phyloP scores from a whole-genome alignment of 2,329 filamentous ascomycete genomes.

The Aspergillus pseudoviridinutans region DNA sequence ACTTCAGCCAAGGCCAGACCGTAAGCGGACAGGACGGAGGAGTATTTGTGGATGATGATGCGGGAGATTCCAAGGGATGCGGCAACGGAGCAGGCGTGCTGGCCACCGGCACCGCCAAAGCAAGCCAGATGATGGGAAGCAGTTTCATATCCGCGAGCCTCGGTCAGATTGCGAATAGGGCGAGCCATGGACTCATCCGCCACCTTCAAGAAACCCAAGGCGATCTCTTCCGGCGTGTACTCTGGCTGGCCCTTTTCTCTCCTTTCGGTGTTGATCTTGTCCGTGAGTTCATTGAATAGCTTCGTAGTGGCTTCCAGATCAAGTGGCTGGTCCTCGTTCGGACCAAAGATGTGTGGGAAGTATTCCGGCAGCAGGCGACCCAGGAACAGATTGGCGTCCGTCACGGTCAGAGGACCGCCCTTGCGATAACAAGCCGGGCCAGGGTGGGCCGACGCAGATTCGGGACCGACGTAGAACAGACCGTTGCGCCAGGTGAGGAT shows the following conservation, averaged over 20 bases:
- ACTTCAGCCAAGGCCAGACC: slow-evolving; percentile 92
- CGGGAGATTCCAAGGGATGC: slow-evolving; percentile 78
- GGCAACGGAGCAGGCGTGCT: slow-evolving; percentile 88
- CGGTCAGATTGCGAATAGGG: slow-evolving; percentile 84
- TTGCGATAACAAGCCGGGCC: slow-evolving; percentile 92
- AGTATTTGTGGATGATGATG: slow-evolving; percentile 84
- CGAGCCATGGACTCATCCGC: slow-evolving; percentile 49
- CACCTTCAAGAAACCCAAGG: slow-evolving; percentile 40
- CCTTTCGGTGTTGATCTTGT: slow-evolving; percentile 53
- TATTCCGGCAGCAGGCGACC: slow-evolving; percentile 84
- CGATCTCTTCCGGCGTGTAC: slow-evolving; percentile 48
- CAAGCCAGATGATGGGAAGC: slow-evolving; percentile 86
- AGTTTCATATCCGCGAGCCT: slow-evolving; percentile 88
- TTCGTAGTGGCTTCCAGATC: slow-evolving; percentile 72
- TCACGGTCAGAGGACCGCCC: slow-evolving; percentile 83
- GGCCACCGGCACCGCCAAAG: slow-evolving; percentile 87
- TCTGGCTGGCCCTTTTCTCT: slow-evolving; percentile 42
- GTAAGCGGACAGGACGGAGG: slow-evolving; percentile 86
- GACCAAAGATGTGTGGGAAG: slow-evolving; percentile 94
- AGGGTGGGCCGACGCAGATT: slow-evolving; percentile 86
- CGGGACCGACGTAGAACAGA: slow-evolving; percentile 85
- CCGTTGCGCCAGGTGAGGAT: slow-evolving; percentile 82
- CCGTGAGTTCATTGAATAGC: slow-evolving; percentile 70
- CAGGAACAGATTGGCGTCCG: slow-evolving; percentile 85
- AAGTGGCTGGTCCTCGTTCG: slow-evolving; percentile 78